Percentiles rank a stretch among this genome's conserved stretches.
These are phyloP conservation scores for Ilyonectria robusta DNA, from an alignment of 2,329 filamentous ascomycete species.

Conservation along the genomic window DNA sequence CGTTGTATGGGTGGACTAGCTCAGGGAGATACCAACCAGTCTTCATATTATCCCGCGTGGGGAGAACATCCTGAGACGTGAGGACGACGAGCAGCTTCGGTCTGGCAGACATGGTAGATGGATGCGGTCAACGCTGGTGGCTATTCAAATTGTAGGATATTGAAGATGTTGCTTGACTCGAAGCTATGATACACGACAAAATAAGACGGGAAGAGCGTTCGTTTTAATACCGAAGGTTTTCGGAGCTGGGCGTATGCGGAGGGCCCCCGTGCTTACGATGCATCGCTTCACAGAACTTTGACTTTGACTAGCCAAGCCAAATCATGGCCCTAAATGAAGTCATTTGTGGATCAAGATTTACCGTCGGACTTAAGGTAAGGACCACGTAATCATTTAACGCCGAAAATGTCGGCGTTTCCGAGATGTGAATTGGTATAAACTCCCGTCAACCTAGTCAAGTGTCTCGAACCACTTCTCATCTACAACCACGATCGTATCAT, in stretches of 20 bases:
- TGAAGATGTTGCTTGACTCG: not conserved
- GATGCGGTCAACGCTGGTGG: not conserved
- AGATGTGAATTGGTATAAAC: not conserved
- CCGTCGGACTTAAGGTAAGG: not conserved
- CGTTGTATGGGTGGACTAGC: conserved; percentile 14
- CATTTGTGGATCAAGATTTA: not conserved
- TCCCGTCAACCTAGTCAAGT: not conserved
- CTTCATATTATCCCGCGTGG: not conserved
- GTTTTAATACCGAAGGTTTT: not conserved
- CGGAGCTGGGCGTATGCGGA: not conserved
- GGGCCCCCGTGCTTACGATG: not conserved
- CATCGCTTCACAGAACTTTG: not conserved
- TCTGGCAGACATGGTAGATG: not conserved
- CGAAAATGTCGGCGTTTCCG: not conserved
- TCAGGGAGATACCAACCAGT: conserved; percentile 12
- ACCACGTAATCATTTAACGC: not conserved
- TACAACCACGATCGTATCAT: not conserved
- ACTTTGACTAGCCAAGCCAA: not conserved
- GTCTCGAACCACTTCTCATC: not conserved
- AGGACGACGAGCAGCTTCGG: not conserved
- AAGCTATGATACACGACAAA: not conserved
- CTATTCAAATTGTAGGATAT: not conserved
- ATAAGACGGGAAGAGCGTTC: not conserved
- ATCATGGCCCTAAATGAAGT: not conserved
- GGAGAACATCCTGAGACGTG: not conserved